Base-by-base conservation (phyloP, 2,329 filamentous ascomycete species). In the Colletotrichum costaricense region DNA sequence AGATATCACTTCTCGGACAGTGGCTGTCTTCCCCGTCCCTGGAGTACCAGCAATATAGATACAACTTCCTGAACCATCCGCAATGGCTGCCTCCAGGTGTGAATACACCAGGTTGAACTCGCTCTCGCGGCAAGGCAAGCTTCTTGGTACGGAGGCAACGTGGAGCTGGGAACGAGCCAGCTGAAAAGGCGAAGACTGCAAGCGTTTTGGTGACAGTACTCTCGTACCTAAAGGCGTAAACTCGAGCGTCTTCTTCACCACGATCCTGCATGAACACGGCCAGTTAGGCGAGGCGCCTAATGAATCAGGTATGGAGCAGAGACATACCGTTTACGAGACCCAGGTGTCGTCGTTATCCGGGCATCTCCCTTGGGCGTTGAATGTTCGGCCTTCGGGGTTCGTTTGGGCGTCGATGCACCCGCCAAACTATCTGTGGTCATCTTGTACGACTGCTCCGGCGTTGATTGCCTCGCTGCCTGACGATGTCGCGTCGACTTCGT, bases 31-130 rank as follows among this genome's bases (percentile, higher is more conserved):
- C 35, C 97, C 97, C 0, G 97, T 99, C 8, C 97, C 97, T 0
- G 97, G 97, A 0, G 96, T 98, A n/a, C 97, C 97, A 0, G 97
- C 98, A 73, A 99, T 99, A 84, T 99, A 99, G 80, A 99, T 98
- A 82, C 97, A 99, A 35, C 96, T 94, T 16, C 97, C 97, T 2
- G 93, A 94, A 22, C 96, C 97, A 76, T 98, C 96, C 16, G 93
- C 93, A 79, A 99, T 99, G 65, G 97, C 97, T 8, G 95, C 93
- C 80, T 98, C 95, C 42, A 99, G 91, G 81, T 98, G 95, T 5
- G 94, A 94, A 80, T 98, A 98, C 7, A 99, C 97, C 2, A 94
- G 91, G 11, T 92, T 91, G 82, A 99, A 99, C 80, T 99, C 97
- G 42, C 91, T 91, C 80, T 98, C 96, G 74, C 97, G 93, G 80